Evolutionary conservation across 2,329 filamentous ascomycete species (phyloP), one percentile per base, ranked within the genome.

Genomic region (Emmonsiellopsis sp.): DNA sequence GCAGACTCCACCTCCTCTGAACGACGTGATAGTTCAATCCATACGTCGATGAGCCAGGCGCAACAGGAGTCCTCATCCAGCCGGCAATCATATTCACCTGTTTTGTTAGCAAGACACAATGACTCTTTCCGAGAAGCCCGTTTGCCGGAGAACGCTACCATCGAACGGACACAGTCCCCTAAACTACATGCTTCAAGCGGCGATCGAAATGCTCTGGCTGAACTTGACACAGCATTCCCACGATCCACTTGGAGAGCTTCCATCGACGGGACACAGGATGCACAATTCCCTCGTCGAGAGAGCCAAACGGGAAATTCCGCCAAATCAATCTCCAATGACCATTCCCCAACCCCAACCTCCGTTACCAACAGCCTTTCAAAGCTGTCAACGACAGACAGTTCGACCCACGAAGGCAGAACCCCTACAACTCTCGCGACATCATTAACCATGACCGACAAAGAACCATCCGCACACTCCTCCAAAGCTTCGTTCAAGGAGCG

Each of bases 61-160:
- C 67, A 68, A 5, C 65, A 65, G 10, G 65, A 65, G 13, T 57
- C 64, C 41, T 64, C 56, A 50, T 62, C 63, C 8, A 43, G 37
- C 42, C 59, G 62, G 20, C 55, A 60, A 5, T 60, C 68, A 5
- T 60, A 67, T 54, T 72, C 70, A 10, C 69, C 70, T 9, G 59
- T 66, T 9, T 48, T 70, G 41, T 62, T 65, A 35, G 59, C 62
- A 15, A 70, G 69, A 49, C 52, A 61, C 34, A 49, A 59, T 38
- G 62, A 56, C n/a, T 41, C 59, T 35, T 51, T 55, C n/a, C 58
- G 63, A 26, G 69, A 71, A 47, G 62, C 59, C 3, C 52, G 37
- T 51, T 11, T 62, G 57, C 50, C 63, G 67, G 49, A 60, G 50
- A 43, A 53, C 57, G 2, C 63, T 59, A 30, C 16, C 15, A 40